Base-by-base conservation (phyloP, 2,329 filamentous ascomycete genomes). In the Dactylonectria macrodidyma region DNA sequence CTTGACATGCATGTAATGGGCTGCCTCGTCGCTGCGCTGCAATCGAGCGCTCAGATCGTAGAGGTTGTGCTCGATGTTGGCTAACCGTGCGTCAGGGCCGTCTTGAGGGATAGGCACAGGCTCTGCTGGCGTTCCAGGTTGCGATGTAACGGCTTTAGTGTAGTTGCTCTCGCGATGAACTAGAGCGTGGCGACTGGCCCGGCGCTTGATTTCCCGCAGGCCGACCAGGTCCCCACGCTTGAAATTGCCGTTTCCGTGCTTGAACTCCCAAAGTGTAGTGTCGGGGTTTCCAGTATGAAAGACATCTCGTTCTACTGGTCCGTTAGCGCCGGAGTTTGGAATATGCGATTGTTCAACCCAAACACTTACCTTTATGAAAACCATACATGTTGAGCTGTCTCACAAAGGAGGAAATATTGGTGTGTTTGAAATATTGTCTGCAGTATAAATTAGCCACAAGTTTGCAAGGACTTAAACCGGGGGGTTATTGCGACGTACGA, bases 331-430 rank as follows among this genome's bases (percentile, higher is more conserved):
- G 26, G 22, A 4, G 4, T 34, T 14, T 34, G 8, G 19, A 6
- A 44, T 16, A 5, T 46, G 52, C 48, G 59, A 24, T 22, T 12
- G 14, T 30, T 5, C 10, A 24, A 22, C n/a, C 16, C 34, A 22
- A 54, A 5, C 22, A 76, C 79, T 54, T 75, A 97, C 95, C 95
- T 93, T 99, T 99, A 80, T 99, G 96, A 81, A 99, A 99, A 7
- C 96, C 96, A 76, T 99, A 99, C 96, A 99, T 99, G 80, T 99
- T 99, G 58, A 99, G 84, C 83, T 99, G 96, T 56, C 96, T 91
- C 57, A 99, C 96, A 80, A 99, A 99, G 1, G 96, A 98, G 11
- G 96, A 98, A 68, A 98, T 97, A 78, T 99, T 99, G 74, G 95
- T 99, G 80, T 99, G 96, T 78, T 99, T 99, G 81, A 99, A 99